A percentile compares a stretch with the other conserved stretches of the same genome.
Evolutionary conservation across 306 rosid genomes (phyloP).

Genomic region (Begonia loranthoides): DNA sequence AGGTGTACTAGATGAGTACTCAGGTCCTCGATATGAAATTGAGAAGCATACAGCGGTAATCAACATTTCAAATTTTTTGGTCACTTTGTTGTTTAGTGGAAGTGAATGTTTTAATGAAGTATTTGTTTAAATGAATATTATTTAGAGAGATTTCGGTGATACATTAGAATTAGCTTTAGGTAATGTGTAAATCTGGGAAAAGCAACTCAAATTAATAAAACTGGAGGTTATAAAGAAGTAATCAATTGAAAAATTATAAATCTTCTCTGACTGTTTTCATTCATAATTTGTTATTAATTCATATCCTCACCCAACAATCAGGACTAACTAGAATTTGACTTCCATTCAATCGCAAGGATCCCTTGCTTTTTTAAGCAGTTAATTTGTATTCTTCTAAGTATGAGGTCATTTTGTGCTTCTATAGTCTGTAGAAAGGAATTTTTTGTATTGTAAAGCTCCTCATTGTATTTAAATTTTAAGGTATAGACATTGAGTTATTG

Average conservation of each 20-base stretch:
- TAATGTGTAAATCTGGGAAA: too few relatives aligned
- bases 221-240: too few relatives aligned
- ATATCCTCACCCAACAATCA: not conserved
- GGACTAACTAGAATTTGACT: not conserved
- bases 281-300: too few relatives aligned
- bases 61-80: conserved; percentile 14
- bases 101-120: too few relatives aligned
- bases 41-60: conserved; percentile 59
- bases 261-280: too few relatives aligned
- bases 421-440: not conserved
- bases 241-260: too few relatives aligned
- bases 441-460: too few relatives aligned
- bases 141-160: too few relatives aligned
- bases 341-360: not conserved
- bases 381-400: not conserved
- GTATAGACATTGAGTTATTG: not conserved
- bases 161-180: too few relatives aligned
- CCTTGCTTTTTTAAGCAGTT: not conserved
- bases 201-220: too few relatives aligned
- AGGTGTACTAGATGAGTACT: conserved; percentile 53
- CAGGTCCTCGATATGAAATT: conserved; percentile 67
- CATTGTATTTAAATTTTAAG: not conserved
- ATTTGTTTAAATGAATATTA: too few relatives aligned
- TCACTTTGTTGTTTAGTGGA: too few relatives aligned
- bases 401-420: not conserved